Percentiles rank a stretch among this genome's conserved stretches.
phyloP scores from a whole-genome alignment of 768 basidiomycete genomes.

The Astraeus odoratus region DNA sequence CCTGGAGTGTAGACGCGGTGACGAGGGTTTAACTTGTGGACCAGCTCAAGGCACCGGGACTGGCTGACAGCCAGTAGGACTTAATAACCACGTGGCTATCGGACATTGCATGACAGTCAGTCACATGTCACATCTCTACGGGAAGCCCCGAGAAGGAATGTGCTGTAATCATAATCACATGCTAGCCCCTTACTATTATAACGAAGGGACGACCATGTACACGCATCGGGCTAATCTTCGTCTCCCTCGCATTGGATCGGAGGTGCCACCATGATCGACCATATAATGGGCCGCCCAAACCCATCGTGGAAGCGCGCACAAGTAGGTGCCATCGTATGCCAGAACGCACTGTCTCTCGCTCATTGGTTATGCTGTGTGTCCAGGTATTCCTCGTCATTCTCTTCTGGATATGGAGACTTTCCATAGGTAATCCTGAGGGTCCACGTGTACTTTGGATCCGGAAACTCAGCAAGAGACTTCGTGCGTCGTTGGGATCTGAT shows the following conservation, averaged over 20 bases:
- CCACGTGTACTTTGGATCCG: constrained; percentile 65
- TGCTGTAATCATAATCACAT: constrained; percentile 27
- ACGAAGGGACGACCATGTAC: not conserved
- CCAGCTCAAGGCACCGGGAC: no score
- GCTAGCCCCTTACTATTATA: constrained; percentile 11
- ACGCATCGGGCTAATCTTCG: constrained; percentile 1
- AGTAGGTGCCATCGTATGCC: constrained; percentile 31
- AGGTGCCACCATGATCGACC: constrained; percentile 76
- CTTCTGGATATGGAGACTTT: constrained; percentile 86
- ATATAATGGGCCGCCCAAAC: constrained; percentile 80
- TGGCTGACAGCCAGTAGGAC: no score
- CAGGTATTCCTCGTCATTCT: constrained; percentile 86
- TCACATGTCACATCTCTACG: not conserved
- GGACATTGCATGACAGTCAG: not conserved
- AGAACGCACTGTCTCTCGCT: constrained; percentile 1
- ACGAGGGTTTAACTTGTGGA: no score
- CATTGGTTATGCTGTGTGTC: not conserved
- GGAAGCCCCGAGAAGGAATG: constrained; percentile 15
- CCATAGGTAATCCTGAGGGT: constrained; percentile 53
- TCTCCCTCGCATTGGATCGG: not conserved
- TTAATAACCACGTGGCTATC: constrained; percentile 5
- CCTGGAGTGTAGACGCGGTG: no score
- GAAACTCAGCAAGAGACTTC: constrained; percentile 47
- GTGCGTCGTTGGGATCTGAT: constrained; percentile 33
- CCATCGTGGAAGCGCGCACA: constrained; percentile 87